Evolutionary conservation across 192 early-diverging fungal species (phyloP), one percentile per base, ranked within the genome.

Genomic region (Funneliformis geosporum): DNA sequence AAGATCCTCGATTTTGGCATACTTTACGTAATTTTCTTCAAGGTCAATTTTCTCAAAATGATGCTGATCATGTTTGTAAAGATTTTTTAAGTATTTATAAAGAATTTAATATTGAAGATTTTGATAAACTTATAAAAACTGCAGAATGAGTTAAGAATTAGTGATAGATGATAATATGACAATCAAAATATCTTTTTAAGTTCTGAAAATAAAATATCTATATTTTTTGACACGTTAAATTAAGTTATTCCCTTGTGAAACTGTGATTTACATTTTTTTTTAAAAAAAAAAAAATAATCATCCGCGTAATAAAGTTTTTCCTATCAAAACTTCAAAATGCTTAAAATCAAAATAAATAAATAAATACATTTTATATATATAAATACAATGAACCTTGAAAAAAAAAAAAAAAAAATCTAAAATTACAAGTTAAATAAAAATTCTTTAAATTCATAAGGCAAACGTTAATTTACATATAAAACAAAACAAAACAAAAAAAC

Each of bases 21-120:
- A 25, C 46, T 27, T 72, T 72, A 46, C 42, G 44, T 28, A 47
- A 7, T 16, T 72, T 72, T 47, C 39, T 72, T 11, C 43, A 25
- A 47, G 43, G 10, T 10, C 46, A 72, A 47, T 72, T 72, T 72
- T 50, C 70, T 2, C 43, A 72, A 47, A 69, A 21, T 42, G 70
- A 72, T 72, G 27, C 44, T 5, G 11, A 72, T 55, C n/a, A 28
- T 55, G 44, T 72, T 28, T 72, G 50, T 47, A 44, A 72, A 72
- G 70, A 72, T 44, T 72, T 72, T 27, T 40, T 25, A 10, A 55
- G 50, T 50, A 16, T 27, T 25, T 72, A 72, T 72, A 33, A 69
- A 66, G 64, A 66, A 38, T 27, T 38, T 16, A 66, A 66, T 66
- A 27, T 66, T 38, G 28, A 18, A 18, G 64, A 66, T 38, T 66